These are phyloP conservation scores for Fonsecaea multimorphosa DNA, from an alignment of 2,329 filamentous ascomycete genomes.

Conservation along the genomic window DNA sequence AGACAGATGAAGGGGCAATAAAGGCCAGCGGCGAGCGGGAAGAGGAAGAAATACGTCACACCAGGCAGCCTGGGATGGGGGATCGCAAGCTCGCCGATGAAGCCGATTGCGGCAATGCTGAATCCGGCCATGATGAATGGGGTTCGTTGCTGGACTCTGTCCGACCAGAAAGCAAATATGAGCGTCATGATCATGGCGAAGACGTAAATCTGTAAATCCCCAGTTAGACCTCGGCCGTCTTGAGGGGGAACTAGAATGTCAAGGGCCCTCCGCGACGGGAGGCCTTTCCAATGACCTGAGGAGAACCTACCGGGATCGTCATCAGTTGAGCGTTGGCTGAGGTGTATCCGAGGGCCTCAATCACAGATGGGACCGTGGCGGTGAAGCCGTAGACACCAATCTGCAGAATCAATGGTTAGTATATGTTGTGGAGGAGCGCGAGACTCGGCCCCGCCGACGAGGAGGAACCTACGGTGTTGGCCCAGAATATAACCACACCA, in stretches of 20 bases:
- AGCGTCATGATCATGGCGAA: constrained; percentile 72
- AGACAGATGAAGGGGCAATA: constrained; percentile 64
- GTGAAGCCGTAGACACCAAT: constrained; percentile 38
- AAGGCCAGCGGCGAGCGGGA: constrained; percentile 65
- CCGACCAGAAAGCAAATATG: constrained; percentile 56
- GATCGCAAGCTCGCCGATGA: constrained; percentile 65
- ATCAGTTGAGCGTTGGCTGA: constrained; percentile 50
- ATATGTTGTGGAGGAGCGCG: neutral
- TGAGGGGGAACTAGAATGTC: too few relatives aligned
- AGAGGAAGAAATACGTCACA: constrained; percentile 42
- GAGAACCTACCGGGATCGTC: constrained; percentile 44
- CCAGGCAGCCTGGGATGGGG: constrained; percentile 54
- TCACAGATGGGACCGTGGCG: constrained; percentile 45
- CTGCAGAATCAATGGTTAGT: neutral
- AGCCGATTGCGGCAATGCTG: constrained; percentile 64
- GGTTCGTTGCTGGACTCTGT: constrained; percentile 63
- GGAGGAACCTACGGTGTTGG: constrained; percentile 23
- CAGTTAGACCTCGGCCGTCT: constrained; percentile 41
- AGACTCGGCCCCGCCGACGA: neutral
- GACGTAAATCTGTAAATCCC: constrained; percentile 56
- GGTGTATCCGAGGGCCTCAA: constrained; percentile 49
- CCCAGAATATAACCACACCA: constrained; percentile 38
- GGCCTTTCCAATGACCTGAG: constrained; percentile 65
- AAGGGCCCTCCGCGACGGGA: constrained; percentile 47
- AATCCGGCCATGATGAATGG: constrained; percentile 68